Evolutionary conservation across 768 basidiomycete genomes (phyloP).

Genomic region (Pleurotus ostreatus): DNA sequence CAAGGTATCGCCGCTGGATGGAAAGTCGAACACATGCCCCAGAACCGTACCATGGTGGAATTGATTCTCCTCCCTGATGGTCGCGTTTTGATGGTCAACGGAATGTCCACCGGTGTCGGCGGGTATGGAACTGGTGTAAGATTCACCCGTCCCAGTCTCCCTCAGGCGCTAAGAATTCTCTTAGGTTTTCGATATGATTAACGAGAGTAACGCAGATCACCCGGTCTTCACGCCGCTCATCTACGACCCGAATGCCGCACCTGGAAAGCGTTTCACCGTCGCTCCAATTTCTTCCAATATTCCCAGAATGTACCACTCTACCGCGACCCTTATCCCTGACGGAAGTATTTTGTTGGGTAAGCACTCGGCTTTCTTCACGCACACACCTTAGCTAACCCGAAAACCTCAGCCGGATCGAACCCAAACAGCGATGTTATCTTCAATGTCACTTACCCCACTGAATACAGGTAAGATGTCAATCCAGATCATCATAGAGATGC

Average conservation of each 20-base stretch:
- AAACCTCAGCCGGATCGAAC: constrained; percentile 37
- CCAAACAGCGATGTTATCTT: constrained; percentile 31
- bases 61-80: constrained; percentile 36
- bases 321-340: constrained; percentile 25
- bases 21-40: constrained; percentile 41
- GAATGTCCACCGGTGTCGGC: constrained; percentile 37
- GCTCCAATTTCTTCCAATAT: constrained; percentile 27
- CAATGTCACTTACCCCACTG: constrained; percentile 20
- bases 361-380: neutral
- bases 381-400: no score
- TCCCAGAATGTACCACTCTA: constrained; percentile 32
- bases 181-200: constrained; percentile 26
- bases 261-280: constrained; percentile 21
- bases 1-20: constrained; percentile 40
- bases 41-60: constrained; percentile 34
- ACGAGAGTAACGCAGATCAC: constrained; percentile 33
- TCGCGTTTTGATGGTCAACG: constrained; percentile 37
- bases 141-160: neutral
- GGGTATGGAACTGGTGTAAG: constrained; percentile 26
- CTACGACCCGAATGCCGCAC: constrained; percentile 26
- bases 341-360: constrained; percentile 25
- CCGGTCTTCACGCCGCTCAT: constrained; percentile 27
- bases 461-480: constrained; percentile 25
- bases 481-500: neutral
- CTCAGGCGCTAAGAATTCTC: no score